Evolutionary conservation across 257 asterid genomes (phyloP).

Genomic region (Gynochthodes officinalis): DNA sequence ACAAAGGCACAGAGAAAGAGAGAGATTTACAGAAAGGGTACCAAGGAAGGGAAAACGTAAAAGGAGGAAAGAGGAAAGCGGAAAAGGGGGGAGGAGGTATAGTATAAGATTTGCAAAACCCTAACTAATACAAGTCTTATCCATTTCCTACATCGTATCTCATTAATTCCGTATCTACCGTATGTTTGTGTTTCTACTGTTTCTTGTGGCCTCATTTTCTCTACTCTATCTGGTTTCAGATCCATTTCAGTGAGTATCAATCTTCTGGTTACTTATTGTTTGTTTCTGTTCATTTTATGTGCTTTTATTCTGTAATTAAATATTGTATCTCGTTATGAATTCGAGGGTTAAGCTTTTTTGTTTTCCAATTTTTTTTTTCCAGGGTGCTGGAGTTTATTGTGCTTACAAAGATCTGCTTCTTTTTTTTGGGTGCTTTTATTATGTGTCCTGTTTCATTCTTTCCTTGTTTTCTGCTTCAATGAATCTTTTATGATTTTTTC

Average conservation of each 20-base stretch:
- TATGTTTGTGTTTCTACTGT: conserved; percentile 2
- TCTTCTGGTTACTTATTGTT: conserved; percentile 14
- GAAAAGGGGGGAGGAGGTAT: conserved; percentile 1
- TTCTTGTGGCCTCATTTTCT: conserved; percentile 3
- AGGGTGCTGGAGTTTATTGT: neutral
- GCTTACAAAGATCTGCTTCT: conserved; percentile 19
- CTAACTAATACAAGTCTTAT: conserved; percentile 14
- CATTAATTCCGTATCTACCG: neutral
- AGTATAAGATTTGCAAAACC: conserved; percentile 30
- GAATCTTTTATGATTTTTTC: neutral
- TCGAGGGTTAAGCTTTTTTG: conserved; percentile 7
- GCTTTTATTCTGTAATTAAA: neutral
- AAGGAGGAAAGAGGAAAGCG: conserved; percentile 10
- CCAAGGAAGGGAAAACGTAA: neutral
- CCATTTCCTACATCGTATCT: neutral
- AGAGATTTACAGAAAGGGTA: neutral
- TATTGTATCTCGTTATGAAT: neutral
- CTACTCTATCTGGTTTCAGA: conserved; percentile 35
- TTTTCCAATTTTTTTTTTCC: neutral
- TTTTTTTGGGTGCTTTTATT: conserved; percentile 2
- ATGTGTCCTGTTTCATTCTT: neutral
- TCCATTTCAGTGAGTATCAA: conserved; percentile 36
- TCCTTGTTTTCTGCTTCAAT: neutral
- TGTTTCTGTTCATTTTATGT: conserved; percentile 1
- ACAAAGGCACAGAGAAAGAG: conserved; percentile 11